Conservation (phyloP, 2,329 filamentous ascomycete species). For the Alternaria gaisen region DNA sequence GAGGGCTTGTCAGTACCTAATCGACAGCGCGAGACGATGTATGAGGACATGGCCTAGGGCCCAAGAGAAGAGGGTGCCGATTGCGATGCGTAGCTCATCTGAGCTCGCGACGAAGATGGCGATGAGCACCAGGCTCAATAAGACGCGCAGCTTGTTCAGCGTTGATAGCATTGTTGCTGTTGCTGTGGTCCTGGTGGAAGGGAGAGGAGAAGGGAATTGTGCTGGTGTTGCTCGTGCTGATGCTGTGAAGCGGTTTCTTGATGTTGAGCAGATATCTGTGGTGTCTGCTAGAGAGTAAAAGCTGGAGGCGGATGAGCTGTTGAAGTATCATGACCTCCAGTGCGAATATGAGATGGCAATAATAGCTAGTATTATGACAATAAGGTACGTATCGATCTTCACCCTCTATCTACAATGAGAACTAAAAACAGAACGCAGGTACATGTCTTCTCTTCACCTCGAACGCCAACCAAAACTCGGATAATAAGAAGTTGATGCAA, state of each 20-base stretch:
- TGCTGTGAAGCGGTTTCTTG: not conserved
- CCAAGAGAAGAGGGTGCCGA: slow-evolving; percentile 14
- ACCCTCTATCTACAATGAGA: not conserved
- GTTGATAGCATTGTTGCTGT: slow-evolving; percentile 15
- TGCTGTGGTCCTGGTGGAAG: not conserved
- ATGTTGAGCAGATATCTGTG: not conserved
- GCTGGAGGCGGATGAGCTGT: not conserved
- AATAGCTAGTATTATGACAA: not conserved
- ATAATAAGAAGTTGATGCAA: not conserved
- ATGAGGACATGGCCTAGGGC: slow-evolving; percentile 16
- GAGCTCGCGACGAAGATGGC: slow-evolving; percentile 11
- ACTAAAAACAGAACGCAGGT: not conserved
- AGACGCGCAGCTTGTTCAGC: slow-evolving; percentile 5
- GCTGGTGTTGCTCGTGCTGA: not conserved
- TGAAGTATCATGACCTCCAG: not conserved
- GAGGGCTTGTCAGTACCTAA: slow-evolving; percentile 1
- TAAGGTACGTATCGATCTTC: not conserved
- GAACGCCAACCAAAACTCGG: not conserved
- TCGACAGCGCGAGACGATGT: slow-evolving; percentile 1
- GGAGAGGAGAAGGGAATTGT: not conserved
- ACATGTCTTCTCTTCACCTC: not conserved
- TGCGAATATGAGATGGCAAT: not conserved
- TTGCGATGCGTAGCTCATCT: slow-evolving; percentile 14
- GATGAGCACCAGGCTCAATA: slow-evolving; percentile 17
- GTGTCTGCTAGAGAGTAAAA: slow-evolving; percentile 1